These are phyloP conservation scores for Penicillium riverlandense DNA, from an alignment of 495 filamentous ascomycete species.

Conservation along the genomic window DNA sequence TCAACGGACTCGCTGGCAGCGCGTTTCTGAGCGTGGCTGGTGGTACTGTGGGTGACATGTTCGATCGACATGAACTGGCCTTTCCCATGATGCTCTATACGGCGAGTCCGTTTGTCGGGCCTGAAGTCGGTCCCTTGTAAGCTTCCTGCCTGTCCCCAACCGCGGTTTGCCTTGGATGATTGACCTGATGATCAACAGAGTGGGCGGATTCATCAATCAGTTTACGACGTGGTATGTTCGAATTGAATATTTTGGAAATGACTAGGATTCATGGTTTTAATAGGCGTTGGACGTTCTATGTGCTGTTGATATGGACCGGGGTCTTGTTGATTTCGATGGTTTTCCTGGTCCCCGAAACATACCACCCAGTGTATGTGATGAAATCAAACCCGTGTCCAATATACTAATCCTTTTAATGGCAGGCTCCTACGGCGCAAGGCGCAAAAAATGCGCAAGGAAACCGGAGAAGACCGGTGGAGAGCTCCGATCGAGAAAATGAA, in stretches of 20 bases:
- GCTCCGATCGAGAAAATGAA: slow-evolving; percentile 77
- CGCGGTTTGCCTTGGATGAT: background rate
- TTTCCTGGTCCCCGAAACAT: slow-evolving; percentile 84
- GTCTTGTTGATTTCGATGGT: slow-evolving; percentile 54
- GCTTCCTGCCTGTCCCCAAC: slow-evolving; percentile 13
- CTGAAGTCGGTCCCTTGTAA: slow-evolving; percentile 36
- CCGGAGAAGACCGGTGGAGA: slow-evolving; percentile 65
- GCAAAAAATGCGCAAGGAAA: slow-evolving; percentile 59
- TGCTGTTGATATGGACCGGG: slow-evolving; percentile 74
- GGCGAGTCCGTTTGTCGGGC: slow-evolving; percentile 66
- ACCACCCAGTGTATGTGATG: slow-evolving; percentile 55
- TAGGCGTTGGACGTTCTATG: slow-evolving; percentile 84
- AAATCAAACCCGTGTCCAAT: too few relatives aligned
- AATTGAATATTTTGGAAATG: background rate
- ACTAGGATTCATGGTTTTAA: slow-evolving; percentile 4
- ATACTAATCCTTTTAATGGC: too few relatives aligned
- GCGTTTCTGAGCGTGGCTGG: slow-evolving; percentile 89
- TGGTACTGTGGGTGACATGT: slow-evolving; percentile 87
- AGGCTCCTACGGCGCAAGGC: slow-evolving; percentile 68
- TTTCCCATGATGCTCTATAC: slow-evolving; percentile 80
- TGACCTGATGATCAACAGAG: slow-evolving; percentile 9
- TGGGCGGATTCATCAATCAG: slow-evolving; percentile 71
- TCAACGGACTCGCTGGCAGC: slow-evolving; percentile 76
- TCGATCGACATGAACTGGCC: slow-evolving; percentile 64
- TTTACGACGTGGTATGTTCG: slow-evolving; percentile 58